Percentiles rank a stretch among this genome's conserved stretches.
phyloP scores from a whole-genome alignment of 2,329 filamentous ascomycete species.

The Lojkania enalia region DNA sequence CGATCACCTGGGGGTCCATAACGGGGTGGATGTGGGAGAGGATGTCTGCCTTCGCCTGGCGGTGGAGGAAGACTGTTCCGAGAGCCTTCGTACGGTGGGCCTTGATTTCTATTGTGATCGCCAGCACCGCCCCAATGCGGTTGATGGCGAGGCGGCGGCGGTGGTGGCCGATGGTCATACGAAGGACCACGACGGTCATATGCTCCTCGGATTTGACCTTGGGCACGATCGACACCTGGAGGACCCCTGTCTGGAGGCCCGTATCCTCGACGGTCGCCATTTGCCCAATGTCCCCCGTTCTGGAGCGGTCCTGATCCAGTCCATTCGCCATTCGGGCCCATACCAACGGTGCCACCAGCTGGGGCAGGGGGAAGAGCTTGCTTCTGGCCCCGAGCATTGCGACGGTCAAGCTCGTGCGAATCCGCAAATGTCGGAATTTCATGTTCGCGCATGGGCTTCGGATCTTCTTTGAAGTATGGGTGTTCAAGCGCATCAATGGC shows the following conservation, averaged over 20 bases:
- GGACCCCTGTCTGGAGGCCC: constrained; percentile 46
- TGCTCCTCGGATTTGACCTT: constrained; percentile 20
- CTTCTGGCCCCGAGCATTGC: constrained; percentile 85
- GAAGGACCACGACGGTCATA: constrained; percentile 34
- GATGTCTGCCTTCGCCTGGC: constrained; percentile 41
- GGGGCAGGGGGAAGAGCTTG: constrained; percentile 85
- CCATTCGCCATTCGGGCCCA: constrained; percentile 65
- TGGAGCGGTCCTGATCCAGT: constrained; percentile 48
- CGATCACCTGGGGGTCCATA: constrained; percentile 32
- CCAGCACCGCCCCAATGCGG: constrained; percentile 39
- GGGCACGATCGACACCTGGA: constrained; percentile 37
- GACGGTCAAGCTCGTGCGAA: constrained; percentile 92
- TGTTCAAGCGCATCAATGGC: constrained; percentile 92
- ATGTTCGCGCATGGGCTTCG: constrained; percentile 77
- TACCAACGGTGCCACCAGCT: constrained; percentile 85
- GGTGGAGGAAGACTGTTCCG: constrained; percentile 38
- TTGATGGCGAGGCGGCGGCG: constrained; percentile 37
- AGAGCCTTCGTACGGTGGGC: too few relatives aligned
- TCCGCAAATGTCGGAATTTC: constrained; percentile 93
- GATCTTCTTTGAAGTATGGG: constrained; percentile 81
- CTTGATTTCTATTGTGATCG: constrained; percentile 14
- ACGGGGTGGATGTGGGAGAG: constrained; percentile 39
- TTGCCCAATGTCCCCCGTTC: constrained; percentile 33
- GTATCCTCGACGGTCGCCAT: constrained; percentile 39
- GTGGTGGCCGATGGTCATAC: constrained; percentile 39